Evolutionary conservation across 768 basidiomycete genomes (phyloP).

Genomic region (Podaxis sp.): DNA sequence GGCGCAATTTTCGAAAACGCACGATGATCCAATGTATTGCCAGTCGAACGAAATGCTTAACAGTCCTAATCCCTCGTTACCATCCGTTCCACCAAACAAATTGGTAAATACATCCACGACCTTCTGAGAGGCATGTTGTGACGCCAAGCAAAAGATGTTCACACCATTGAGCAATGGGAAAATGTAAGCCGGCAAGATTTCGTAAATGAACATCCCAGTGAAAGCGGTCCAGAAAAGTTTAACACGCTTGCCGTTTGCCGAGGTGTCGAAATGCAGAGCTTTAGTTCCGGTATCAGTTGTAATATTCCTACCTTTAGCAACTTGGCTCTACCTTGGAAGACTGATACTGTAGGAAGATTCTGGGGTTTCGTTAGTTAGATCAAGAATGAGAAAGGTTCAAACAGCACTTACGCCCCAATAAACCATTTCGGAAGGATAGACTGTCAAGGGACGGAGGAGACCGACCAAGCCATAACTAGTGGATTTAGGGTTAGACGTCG

Average conservation of each 20-base stretch:
- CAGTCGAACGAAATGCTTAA: conserved; percentile 65
- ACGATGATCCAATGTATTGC: conserved; percentile 58
- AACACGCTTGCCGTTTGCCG: conserved; percentile 43
- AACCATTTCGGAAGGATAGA: conserved; percentile 64
- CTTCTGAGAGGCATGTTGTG: conserved; percentile 41
- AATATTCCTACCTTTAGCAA: background rate
- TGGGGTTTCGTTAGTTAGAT: conserved; percentile 16
- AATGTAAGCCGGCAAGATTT: conserved; percentile 53
- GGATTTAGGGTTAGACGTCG: background rate
- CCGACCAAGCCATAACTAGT: conserved; percentile 59
- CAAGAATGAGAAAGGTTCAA: background rate
- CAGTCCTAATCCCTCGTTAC: conserved; percentile 67
- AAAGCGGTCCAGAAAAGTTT: conserved; percentile 53
- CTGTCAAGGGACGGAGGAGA: conserved; percentile 53
- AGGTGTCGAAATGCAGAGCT: conserved; percentile 50
- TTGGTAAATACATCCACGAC: conserved; percentile 53
- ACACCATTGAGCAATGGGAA: conserved; percentile 64
- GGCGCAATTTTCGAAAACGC: conserved; percentile 12
- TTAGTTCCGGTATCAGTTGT: background rate
- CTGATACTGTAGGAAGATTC: conserved; percentile 57
- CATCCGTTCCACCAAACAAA: conserved; percentile 64
- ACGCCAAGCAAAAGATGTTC: conserved; percentile 60
- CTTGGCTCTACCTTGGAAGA: conserved; percentile 49
- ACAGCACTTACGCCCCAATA: conserved; percentile 47
- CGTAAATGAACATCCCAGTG: conserved; percentile 50